Percentiles rank a stretch among this genome's conserved stretches.
phyloP scores from a whole-genome alignment of 2,329 filamentous ascomycete species.

The Sporothrix euskadiensis region DNA sequence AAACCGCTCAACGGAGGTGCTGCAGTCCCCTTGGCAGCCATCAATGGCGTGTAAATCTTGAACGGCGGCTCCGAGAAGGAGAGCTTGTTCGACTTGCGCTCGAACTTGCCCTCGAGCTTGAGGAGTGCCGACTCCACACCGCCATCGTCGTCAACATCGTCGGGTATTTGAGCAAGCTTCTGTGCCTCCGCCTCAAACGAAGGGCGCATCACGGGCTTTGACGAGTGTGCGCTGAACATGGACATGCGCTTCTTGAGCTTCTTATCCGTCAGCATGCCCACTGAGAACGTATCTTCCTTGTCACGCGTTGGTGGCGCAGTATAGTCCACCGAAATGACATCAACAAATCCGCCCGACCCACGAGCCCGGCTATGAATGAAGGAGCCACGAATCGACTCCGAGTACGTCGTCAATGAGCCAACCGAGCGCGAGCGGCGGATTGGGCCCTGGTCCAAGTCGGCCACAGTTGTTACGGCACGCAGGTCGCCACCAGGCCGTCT shows the following conservation, averaged over 20 bases:
- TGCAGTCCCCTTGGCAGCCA: neutral
- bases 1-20: conserved; percentile 24
- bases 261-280: conserved; percentile 59
- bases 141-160: conserved; percentile 75
- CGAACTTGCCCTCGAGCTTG: conserved; percentile 87
- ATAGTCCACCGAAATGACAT: conserved; percentile 44
- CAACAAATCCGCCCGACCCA: conserved; percentile 47
- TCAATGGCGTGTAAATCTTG: neutral
- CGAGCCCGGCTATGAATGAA: conserved; percentile 49
- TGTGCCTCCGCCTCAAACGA: conserved; percentile 90
- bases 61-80: conserved; percentile 37
- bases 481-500: conserved; percentile 75
- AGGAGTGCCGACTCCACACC: conserved; percentile 89
- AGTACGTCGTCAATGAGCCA: conserved; percentile 60
- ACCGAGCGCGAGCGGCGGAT: conserved; percentile 58
- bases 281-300: conserved; percentile 53
- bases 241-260: conserved; percentile 52
- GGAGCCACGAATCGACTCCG: conserved; percentile 61
- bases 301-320: conserved; percentile 38
- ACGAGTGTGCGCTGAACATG: conserved; percentile 62
- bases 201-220: conserved; percentile 62
- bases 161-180: conserved; percentile 82
- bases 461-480: conserved; percentile 65
- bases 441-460: conserved; percentile 56
- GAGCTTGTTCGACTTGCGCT: conserved; percentile 52